Conservation (phyloP, 768 basidiomycete species). For the Phaffia australis region DNA sequence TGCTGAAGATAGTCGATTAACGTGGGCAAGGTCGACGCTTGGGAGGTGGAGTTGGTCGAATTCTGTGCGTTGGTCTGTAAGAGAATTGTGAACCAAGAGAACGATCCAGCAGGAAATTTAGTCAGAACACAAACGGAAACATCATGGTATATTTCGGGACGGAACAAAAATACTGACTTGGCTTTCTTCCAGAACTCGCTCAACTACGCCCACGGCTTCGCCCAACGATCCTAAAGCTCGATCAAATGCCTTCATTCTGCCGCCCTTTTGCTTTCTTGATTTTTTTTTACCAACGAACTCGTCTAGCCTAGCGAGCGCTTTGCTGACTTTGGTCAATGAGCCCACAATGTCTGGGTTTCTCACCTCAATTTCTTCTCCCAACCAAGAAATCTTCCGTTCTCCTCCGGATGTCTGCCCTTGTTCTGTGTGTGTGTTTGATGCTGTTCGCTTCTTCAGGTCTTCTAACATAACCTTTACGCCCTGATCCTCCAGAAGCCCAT, state of each 20-base stretch:
- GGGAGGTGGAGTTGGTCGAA: not conserved
- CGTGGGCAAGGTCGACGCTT: constrained; percentile 29
- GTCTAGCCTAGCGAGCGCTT: constrained; percentile 54
- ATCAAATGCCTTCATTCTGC: constrained; percentile 76
- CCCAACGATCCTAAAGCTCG: constrained; percentile 69
- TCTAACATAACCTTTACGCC: constrained; percentile 22
- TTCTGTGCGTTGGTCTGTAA: constrained; percentile 24
- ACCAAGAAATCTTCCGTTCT: constrained; percentile 52
- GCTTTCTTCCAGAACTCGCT: constrained; percentile 48
- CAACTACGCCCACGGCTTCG: constrained; percentile 76
- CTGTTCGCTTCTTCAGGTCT: constrained; percentile 47
- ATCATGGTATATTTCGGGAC: not conserved
- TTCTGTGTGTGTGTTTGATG: not conserved
- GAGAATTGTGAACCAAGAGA: constrained; percentile 5
- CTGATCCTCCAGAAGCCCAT: constrained; percentile 39
- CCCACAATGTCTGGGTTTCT: constrained; percentile 85
- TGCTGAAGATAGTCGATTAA: constrained; percentile 61
- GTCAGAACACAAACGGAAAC: not conserved
- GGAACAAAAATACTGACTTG: constrained; percentile 46
- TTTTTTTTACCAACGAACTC: constrained; percentile 34
- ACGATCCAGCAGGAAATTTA: not conserved
- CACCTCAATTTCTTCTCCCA: constrained; percentile 69
- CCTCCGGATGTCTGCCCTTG: not conserved
- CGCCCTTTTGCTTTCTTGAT: constrained; percentile 40
- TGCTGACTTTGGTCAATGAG: constrained; percentile 69